Percentiles rank a stretch among this genome's conserved stretches.
These are phyloP conservation scores for Clarireedia monteithiana DNA, from an alignment of 2,329 filamentous ascomycete species.

Conservation along the genomic window DNA sequence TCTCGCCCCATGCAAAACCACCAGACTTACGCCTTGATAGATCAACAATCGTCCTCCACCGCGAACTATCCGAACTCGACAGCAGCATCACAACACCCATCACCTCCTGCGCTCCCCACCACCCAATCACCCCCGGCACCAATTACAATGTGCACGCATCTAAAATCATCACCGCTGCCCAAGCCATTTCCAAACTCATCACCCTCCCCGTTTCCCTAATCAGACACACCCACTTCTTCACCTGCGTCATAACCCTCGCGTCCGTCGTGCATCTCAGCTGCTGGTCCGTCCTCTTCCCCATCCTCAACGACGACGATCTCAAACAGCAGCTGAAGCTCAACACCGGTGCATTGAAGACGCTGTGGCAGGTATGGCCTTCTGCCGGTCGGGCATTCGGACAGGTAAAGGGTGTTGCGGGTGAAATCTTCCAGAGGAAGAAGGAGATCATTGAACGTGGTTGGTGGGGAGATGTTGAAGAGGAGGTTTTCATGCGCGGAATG, in stretches of 20 bases:
- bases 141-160: slow-evolving; percentile 51
- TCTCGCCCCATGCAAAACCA: neutral
- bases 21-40: slow-evolving; percentile 26
- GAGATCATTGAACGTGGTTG: slow-evolving; percentile 22
- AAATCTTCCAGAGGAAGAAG: slow-evolving; percentile 44
- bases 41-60: slow-evolving; percentile 67
- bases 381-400: slow-evolving; percentile 61
- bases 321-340: slow-evolving; percentile 73
- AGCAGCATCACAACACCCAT: slow-evolving; percentile 47
- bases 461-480: slow-evolving; percentile 24
- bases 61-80: slow-evolving; percentile 70
- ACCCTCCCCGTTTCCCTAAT: slow-evolving; percentile 65
- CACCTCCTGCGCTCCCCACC: slow-evolving; percentile 57
- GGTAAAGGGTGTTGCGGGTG: slow-evolving; percentile 71
- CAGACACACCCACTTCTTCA: slow-evolving; percentile 77
- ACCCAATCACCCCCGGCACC: slow-evolving; percentile 19
- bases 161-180: slow-evolving; percentile 73
- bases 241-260: slow-evolving; percentile 69
- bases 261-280: slow-evolving; percentile 77
- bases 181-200: slow-evolving; percentile 67
- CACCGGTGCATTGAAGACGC: slow-evolving; percentile 32
- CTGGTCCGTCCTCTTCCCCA: slow-evolving; percentile 44
- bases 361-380: slow-evolving; percentile 26
- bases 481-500: slow-evolving; percentile 27
- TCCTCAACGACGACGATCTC: slow-evolving; percentile 51